phyloP scores from a whole-genome alignment of 306 rosid species.

The Ormosia semicastrata region DNA sequence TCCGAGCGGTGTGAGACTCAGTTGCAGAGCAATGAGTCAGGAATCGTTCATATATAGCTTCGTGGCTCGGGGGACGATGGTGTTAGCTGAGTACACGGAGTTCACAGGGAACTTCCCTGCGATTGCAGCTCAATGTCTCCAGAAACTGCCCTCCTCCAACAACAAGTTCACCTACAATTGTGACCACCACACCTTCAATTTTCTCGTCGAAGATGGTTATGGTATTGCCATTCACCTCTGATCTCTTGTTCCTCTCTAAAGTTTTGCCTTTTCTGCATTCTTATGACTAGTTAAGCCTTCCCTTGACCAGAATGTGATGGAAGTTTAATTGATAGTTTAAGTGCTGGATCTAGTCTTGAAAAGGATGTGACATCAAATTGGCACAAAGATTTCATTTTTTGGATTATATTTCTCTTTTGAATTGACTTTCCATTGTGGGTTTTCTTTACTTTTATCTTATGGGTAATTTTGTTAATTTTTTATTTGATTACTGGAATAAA shows the following conservation, averaged over 20 bases:
- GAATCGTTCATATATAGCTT: conserved; percentile 91
- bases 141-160: conserved; percentile 78
- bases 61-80: conserved; percentile 88
- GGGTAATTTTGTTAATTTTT: not conserved
- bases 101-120: conserved; percentile 96
- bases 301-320: not conserved
- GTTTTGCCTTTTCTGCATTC: not conserved
- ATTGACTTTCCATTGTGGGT: conserved; percentile 12
- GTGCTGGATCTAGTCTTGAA: conserved; percentile 44
- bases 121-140: conserved; percentile 89
- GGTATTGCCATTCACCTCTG: conserved; percentile 38
- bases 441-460: conserved; percentile 10
- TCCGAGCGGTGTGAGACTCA: not conserved
- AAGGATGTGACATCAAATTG: conserved; percentile 6
- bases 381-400: not conserved
- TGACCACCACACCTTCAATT: conserved; percentile 90
- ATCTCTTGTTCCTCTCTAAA: not conserved
- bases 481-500: not conserved
- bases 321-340: conserved; percentile 29
- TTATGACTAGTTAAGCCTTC: not conserved
- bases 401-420: not conserved
- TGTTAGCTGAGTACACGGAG: conserved; percentile 88
- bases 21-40: conserved; percentile 55
- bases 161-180: conserved; percentile 89
- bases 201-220: conserved; percentile 85